A percentile compares a stretch with the other conserved stretches of the same genome.
These are phyloP conservation scores for Glaciozyma antarctica DNA, from an alignment of 768 basidiomycete species.

Conservation along the genomic window DNA sequence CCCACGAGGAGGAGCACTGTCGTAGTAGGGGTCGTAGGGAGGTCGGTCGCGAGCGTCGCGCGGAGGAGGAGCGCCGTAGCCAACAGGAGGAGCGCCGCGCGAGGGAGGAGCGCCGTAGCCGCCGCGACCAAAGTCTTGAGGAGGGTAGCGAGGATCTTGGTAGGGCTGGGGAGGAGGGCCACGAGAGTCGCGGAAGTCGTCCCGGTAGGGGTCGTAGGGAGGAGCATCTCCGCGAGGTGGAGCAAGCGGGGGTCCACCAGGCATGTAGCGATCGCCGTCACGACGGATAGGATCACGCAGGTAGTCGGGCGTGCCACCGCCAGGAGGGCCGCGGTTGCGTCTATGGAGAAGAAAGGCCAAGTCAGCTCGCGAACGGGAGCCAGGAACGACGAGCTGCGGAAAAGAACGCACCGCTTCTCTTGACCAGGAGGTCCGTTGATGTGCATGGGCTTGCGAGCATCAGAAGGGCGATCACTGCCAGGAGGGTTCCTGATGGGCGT, in stretches of 20 bases:
- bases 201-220: neutral
- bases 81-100: conserved; percentile 3
- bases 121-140: conserved; percentile 4
- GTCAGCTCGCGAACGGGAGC: neutral
- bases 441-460: conserved; percentile 27
- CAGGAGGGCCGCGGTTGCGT: neutral
- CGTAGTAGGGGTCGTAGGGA: conserved; percentile 29
- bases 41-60: conserved; percentile 8
- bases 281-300: too few species aligned
- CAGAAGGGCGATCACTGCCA: conserved; percentile 27
- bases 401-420: neutral
- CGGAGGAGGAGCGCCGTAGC: conserved; percentile 10
- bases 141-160: conserved; percentile 1
- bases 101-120: conserved; percentile 6
- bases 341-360: neutral
- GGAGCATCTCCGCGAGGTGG: neutral
- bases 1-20: conserved; percentile 3
- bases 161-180: neutral
- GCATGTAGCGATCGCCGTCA: neutral
- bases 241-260: neutral
- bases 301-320: too few species aligned
- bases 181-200: neutral
- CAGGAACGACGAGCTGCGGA: neutral
- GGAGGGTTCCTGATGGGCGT: conserved; percentile 15
- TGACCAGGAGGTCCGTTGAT: conserved; percentile 18